A percentile compares a stretch with the other conserved stretches of the same genome.
Evolutionary conservation across 306 rosid species (phyloP).

Genomic region (Prosopis cineraria): DNA sequence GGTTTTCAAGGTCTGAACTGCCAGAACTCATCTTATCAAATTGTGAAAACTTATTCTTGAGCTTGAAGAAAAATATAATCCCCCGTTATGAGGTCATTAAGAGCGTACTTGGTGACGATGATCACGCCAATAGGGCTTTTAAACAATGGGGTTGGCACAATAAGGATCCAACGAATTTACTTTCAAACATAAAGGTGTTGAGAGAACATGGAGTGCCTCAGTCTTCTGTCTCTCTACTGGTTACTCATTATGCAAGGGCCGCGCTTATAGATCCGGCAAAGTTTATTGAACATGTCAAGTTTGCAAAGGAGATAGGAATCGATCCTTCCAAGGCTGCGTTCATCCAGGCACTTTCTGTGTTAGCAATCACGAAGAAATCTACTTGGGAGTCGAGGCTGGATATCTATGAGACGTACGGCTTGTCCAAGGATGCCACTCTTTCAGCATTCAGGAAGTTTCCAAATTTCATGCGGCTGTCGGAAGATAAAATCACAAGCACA

Average conservation of each 20-base stretch:
- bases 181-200: neutral
- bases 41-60: neutral
- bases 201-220: neutral
- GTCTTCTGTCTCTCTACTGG: neutral
- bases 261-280: neutral
- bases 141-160: neutral
- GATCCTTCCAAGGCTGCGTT: neutral
- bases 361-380: neutral
- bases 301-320: neutral
- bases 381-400: neutral
- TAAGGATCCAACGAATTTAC: neutral
- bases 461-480: neutral
- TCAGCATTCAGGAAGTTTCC: neutral
- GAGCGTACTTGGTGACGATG: neutral
- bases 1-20: constrained; percentile 35
- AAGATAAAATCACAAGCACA: neutral
- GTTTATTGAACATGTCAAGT: neutral
- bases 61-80: constrained; percentile 30
- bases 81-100: neutral
- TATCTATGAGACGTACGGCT: neutral
- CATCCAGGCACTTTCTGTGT: neutral
- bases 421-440: neutral
- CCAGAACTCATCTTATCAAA: neutral
- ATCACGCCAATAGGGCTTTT: neutral
- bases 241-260: neutral